Base-by-base conservation (phyloP, 1,139 yeast genomes). In the Pichia sorboxylosa region DNA sequence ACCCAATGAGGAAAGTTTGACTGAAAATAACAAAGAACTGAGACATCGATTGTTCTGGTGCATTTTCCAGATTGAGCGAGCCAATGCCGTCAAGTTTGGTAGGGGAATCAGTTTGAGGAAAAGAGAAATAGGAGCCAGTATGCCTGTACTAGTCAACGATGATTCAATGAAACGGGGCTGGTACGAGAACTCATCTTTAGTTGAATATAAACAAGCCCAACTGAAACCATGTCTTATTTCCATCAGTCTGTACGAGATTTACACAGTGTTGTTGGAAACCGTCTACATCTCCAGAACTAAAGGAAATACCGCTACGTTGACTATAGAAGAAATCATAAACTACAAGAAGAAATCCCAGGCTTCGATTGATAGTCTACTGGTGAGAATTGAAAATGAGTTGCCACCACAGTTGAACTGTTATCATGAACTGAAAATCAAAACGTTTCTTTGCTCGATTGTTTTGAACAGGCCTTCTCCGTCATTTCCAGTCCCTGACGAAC, bases 381-480 rank as follows among this genome's bases (percentile, higher is more conserved):
- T 25, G n/a, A 33, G 35, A 21, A 41, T 45, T 8, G 36, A 43
- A 3, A 26, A 25, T 6, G 43, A 44, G 20, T 30, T 45, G 11
- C 45, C 48, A 3, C 32, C 31, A 13, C 26, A 28, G 15, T 16
- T 34, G 4, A 17, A 18, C 3, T 40, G 39, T 27, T 37, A 40
- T 26, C 38, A 41, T 28, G 47, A 43, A 26, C 33, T 45, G 11
- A 43, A 38, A 18, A 38, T 35, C 1, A 33, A 45, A 26, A 39
- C 35, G n/a, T 39, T 41, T 27, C 41, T 45, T 7, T 30, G 27
- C 9, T 35, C 43, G n/a, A 39, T 44, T 10, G 36, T 45, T n/a
- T 29, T 42, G 15, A 39, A 42, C 24, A 31, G 48, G n/a, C 48
- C 48, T 4, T 42, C 47, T 14, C 48, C 48, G 3, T 45, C 48